Base-by-base conservation (phyloP, 768 basidiomycete genomes). In the Mycena pura region DNA sequence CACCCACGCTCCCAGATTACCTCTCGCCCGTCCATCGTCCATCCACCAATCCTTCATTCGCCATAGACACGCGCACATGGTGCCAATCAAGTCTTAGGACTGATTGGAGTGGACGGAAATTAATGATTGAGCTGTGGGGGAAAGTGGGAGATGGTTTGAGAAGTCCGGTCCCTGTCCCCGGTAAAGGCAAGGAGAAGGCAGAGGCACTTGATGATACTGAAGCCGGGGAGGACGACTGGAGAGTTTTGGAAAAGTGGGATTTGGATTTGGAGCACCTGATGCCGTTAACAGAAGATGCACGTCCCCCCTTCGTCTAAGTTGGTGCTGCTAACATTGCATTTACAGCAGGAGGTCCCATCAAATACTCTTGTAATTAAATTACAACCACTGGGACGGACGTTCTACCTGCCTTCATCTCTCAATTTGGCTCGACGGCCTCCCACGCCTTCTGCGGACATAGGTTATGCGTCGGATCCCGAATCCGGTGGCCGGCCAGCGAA, bases 1-100 rank as follows among this genome's bases (percentile, higher is more conserved):
- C 60, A 22, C 49, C 52, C 5, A 15, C 27, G 22, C 36, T 58
- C 27, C 77, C 91, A 3, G 84, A 91, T 69, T 95, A 88, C 72
- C 82, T 94, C 46, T 96, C 95, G 2, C 81, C 85, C 0, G 81
- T 92, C 47, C 94, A 95, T 71, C 82, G 78, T 22, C 90, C 93
- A 5, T 96, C 95, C 1, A 95, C 90, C 1, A 92, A 94, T 71
- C 95, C 95, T 1, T 73, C 78, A 22, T 96, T 94, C 67, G 54
- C 79, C 1, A 75, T 91, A 17, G 87, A 95, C 67, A 71, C 80
- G 7, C 76, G 69, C 14, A 77, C 81, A 6, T 72, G 77, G 29
- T 74, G 72, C 25, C 86, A 88, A 47, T 88, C 89, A 68, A 78
- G 83, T 0, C 73, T 77, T 17, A 83, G 82, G 75, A 79, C 82